Evolutionary conservation across 306 rosid species (phyloP).

Genomic region (Vigna hirtella): DNA sequence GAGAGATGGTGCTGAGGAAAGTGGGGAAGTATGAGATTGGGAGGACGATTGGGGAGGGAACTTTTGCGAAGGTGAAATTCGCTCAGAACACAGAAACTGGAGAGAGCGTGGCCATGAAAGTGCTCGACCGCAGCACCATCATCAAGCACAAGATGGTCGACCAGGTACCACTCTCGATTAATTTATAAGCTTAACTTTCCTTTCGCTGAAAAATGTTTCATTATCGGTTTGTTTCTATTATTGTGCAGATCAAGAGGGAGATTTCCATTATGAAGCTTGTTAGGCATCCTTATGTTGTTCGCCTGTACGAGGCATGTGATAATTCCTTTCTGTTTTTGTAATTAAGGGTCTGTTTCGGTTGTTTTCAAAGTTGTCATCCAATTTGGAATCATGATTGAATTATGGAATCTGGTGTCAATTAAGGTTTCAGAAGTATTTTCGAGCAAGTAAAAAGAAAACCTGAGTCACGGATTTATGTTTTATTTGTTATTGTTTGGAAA

Average conservation of each 20-base stretch:
- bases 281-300: constrained; percentile 87
- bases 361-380: neutral
- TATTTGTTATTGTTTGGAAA: neutral
- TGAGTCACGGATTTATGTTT: neutral
- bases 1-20: constrained; percentile 79
- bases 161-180: constrained; percentile 39
- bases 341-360: constrained; percentile 9
- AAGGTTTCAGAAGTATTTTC: neutral
- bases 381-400: constrained; percentile 17
- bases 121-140: constrained; percentile 85
- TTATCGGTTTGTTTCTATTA: neutral
- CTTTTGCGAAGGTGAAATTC: constrained; percentile 90
- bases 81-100: constrained; percentile 94
- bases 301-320: constrained; percentile 76
- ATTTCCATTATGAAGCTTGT: constrained; percentile 92
- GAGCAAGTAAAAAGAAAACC: neutral
- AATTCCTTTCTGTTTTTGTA: neutral
- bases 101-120: constrained; percentile 94
- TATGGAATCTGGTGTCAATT: constrained; percentile 1
- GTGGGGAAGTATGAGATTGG: constrained; percentile 92
- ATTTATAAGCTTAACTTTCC: neutral
- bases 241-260: constrained; percentile 88
- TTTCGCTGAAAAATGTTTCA: neutral
- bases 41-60: constrained; percentile 91
- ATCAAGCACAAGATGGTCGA: constrained; percentile 94